phyloP scores from a whole-genome alignment of 192 early-diverging fungal species.

The Coemansia sp. region DNA sequence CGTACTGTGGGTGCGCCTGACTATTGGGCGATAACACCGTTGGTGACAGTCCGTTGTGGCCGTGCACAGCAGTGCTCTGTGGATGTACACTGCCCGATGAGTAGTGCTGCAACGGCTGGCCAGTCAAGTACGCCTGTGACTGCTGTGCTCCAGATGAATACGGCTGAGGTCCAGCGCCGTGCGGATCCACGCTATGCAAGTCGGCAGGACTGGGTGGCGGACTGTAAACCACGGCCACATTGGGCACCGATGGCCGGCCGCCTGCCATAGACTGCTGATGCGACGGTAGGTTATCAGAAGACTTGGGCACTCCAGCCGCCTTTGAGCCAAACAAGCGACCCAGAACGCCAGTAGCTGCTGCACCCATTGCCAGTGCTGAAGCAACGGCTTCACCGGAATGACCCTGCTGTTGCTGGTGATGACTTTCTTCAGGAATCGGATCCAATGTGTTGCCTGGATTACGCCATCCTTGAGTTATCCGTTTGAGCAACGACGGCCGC shows the following conservation, averaged over 20 bases:
- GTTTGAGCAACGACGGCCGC: conserved; percentile 46
- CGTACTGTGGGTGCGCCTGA: background rate
- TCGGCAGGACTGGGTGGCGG: conserved; percentile 1
- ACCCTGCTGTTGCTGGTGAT: background rate
- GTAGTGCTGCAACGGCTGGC: conserved; percentile 10
- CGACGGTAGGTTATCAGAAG: conserved; percentile 1
- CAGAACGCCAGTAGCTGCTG: conserved; percentile 12
- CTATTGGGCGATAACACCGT: background rate
- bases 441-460: conserved; percentile 19
- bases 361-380: background rate
- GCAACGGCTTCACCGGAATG: background rate
- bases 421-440: conserved; percentile 28
- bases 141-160: conserved; percentile 4
- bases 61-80: background rate
- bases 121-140: conserved; percentile 1
- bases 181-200: conserved; percentile 11
- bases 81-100: conserved; percentile 17
- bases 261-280: conserved; percentile 9
- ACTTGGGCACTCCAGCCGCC: background rate
- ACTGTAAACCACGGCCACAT: conserved; percentile 17
- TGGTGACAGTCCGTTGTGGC: background rate
- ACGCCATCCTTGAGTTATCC: conserved; percentile 47
- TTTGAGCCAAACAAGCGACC: conserved; percentile 26
- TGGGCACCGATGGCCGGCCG: conserved; percentile 5
- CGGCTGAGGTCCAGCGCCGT: conserved; percentile 28